These are phyloP conservation scores for Blastobotrys attinorum DNA, from an alignment of 805 yeast species.

Conservation along the genomic window DNA sequence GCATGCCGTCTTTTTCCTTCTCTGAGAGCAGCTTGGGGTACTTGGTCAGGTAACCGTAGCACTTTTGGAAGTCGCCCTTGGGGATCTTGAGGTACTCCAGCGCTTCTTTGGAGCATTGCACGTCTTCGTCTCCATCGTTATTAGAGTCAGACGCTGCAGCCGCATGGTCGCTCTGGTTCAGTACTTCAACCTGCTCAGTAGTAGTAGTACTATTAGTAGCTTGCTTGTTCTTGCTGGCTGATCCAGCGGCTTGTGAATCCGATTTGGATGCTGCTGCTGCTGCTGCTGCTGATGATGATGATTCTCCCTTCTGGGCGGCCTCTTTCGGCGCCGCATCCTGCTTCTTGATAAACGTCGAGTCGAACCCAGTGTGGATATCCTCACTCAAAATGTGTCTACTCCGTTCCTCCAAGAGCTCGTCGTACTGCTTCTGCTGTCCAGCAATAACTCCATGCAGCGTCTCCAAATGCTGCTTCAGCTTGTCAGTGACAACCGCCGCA, in stretches of 20 bases:
- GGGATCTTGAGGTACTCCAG: slow-evolving; percentile 54
- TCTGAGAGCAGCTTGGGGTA: slow-evolving; percentile 65
- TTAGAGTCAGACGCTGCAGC: slow-evolving; percentile 7
- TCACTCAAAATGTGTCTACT: slow-evolving; percentile 74
- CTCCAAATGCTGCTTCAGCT: slow-evolving; percentile 49
- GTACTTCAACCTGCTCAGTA: slow-evolving; percentile 8
- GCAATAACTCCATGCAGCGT: slow-evolving; percentile 61
- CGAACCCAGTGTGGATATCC: slow-evolving; percentile 88
- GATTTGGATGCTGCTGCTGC: slow-evolving; percentile 18
- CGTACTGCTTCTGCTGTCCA: slow-evolving; percentile 59
- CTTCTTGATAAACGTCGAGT: slow-evolving; percentile 71
- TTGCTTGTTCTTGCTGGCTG: not conserved
- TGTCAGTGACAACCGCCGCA: slow-evolving; percentile 29
- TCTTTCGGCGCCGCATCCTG: too few relatives aligned
- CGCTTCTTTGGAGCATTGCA: slow-evolving; percentile 51
- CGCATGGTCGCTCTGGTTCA: slow-evolving; percentile 13
- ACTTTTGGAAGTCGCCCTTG: slow-evolving; percentile 37
- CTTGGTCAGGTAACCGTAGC: slow-evolving; percentile 44
- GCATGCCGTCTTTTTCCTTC: slow-evolving; percentile 82
- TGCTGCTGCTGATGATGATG: slow-evolving; percentile 18
- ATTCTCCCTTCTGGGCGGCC: slow-evolving; percentile 11
- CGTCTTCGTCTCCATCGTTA: slow-evolving; percentile 18
- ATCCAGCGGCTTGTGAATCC: slow-evolving; percentile 26
- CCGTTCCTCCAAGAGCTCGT: slow-evolving; percentile 62
- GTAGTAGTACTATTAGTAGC: too few relatives aligned